Conservation (phyloP, 1,139 yeast genomes). For the Sugiyamaella neomexicana region DNA sequence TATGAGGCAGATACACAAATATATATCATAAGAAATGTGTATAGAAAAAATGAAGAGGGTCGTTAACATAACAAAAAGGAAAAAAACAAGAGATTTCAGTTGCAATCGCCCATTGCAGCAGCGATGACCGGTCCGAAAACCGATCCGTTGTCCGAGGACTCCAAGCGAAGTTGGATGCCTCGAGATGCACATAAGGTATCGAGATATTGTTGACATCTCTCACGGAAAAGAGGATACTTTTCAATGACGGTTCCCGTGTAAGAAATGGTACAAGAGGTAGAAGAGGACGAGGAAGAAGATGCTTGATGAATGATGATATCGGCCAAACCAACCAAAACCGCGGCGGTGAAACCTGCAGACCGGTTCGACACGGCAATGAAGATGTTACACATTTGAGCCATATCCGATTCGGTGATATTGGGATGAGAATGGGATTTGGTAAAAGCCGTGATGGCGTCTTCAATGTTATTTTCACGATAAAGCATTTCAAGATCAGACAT, state of each 20-base stretch:
- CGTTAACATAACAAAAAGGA: not conserved
- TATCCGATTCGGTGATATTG: constrained; percentile 26
- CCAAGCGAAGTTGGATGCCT: constrained; percentile 27
- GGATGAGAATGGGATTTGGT: constrained; percentile 28
- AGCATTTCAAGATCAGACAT: constrained; percentile 36
- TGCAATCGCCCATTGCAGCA: constrained; percentile 32
- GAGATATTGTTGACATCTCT: constrained; percentile 42
- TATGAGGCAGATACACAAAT: too few relatives aligned
- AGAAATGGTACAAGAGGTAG: constrained; percentile 55
- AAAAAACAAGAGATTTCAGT: too few relatives aligned
- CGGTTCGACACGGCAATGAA: constrained; percentile 73
- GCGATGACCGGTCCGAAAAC: constrained; percentile 39
- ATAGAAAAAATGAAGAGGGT: not conserved
- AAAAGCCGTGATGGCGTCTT: constrained; percentile 28
- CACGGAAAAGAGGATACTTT: constrained; percentile 77
- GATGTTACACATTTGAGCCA: constrained; percentile 55
- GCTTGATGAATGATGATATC: constrained; percentile 17
- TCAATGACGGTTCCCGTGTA: constrained; percentile 90
- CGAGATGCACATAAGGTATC: constrained; percentile 30
- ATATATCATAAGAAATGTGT: constrained; percentile 13
- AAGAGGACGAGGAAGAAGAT: constrained; percentile 5
- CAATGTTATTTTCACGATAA: constrained; percentile 25
- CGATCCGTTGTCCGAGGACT: constrained; percentile 35
- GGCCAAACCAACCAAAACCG: constrained; percentile 60
- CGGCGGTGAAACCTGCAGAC: constrained; percentile 79